Base-by-base conservation (phyloP, 148 eudicot genomes). In the Hydrangea macrophylla region DNA sequence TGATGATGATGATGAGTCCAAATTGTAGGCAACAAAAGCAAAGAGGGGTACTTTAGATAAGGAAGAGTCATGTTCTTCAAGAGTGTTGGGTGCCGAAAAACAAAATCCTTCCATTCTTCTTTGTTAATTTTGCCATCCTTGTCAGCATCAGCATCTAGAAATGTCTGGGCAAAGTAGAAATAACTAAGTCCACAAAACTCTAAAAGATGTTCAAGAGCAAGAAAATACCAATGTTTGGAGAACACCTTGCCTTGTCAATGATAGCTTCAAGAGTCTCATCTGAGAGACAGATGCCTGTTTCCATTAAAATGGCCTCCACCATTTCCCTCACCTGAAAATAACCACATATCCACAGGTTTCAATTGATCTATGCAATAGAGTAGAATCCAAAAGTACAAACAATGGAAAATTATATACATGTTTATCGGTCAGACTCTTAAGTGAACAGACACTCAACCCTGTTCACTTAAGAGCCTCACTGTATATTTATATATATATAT, bases 41-140 rank as follows among this genome's bases (percentile, higher is more conserved):
- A 39, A 79, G 55, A 28, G 70, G 42, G 86, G 27, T 84, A 93
- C 98, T 75, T 90, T 67, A 94, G 72, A 70, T 90, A 86, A 45
- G 92, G 97, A 75, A 94, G 87, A 70, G 96, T 94, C 98, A 94
- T 90, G 82, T 90, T 88, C 81, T 76, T 86, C 72, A 94, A 64
- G 39, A 94, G 88, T 55, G 74, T 77, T 9, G 98, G 98, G 69
- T 83, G 65, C 36, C 83, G 78, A 69, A 79, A 50, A 67, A 81
- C 96, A 77, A 86, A 90, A 27, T 67, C 74, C 60, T 83, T 86
- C 98, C 97, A 94, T 27, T 94, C 98, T 6, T 77, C 88, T 66
- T 82, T 88, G 64, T 75, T 73, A 60, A 94, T 87, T 81, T 77
- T 94, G 28, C 89, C 97, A 75, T 94, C 98, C 68, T 65, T 32